Conservation (phyloP, 2,329 filamentous ascomycete species). For the Talaromyces sp. region DNA sequence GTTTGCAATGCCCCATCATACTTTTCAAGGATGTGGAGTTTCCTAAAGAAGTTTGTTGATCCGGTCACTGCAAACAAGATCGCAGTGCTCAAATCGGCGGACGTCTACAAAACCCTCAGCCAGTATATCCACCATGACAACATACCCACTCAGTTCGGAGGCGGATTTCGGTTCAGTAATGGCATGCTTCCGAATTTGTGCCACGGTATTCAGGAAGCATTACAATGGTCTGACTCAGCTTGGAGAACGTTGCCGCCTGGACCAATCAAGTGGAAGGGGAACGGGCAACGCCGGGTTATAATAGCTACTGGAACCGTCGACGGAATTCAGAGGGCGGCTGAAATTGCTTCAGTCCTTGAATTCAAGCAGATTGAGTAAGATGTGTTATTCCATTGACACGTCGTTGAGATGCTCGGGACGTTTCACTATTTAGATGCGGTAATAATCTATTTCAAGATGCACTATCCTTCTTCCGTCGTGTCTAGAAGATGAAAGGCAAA, state of each 20-base stretch:
- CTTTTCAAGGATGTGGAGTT: conserved; percentile 25
- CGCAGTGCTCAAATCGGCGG: conserved; percentile 19
- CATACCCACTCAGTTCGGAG: conserved; percentile 25
- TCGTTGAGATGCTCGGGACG: not conserved
- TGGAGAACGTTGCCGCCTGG: not conserved
- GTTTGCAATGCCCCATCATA: conserved; percentile 27
- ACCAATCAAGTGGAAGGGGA: not conserved
- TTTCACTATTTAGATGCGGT: not conserved
- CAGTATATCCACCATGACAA: not conserved
- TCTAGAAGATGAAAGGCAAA: not conserved
- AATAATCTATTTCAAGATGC: not conserved
- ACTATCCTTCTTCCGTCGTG: not conserved
- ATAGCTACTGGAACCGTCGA: not conserved
- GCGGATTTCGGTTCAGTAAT: conserved; percentile 21
- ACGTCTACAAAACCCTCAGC: conserved; percentile 17
- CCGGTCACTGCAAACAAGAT: conserved; percentile 27
- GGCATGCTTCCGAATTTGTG: conserved; percentile 24
- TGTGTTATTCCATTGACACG: not conserved
- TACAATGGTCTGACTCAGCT: not conserved
- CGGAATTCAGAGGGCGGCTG: not conserved
- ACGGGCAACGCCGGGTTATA: not conserved
- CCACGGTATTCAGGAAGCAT: conserved; percentile 11
- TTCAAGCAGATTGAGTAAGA: not conserved
- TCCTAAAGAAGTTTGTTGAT: conserved; percentile 26
- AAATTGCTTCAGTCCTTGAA: not conserved